Conservation (phyloP, 441 rosid genomes). For the Jatropha podagrica region DNA sequence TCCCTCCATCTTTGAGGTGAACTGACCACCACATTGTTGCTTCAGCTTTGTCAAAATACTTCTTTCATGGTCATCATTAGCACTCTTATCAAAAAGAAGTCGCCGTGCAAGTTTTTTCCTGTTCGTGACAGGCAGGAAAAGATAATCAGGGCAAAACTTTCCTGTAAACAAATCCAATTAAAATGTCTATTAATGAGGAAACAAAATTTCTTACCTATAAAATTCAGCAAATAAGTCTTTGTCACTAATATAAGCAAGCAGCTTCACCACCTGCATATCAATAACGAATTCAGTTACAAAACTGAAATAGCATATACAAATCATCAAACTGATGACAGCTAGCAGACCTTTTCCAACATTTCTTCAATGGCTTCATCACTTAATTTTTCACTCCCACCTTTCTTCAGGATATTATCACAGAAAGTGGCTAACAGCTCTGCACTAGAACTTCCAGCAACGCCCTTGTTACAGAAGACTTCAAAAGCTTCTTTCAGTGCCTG, state of each 20-base stretch:
- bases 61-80: constrained; percentile 94
- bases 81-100: constrained; percentile 92
- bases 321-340: background rate
- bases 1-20: constrained; percentile 99
- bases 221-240: constrained; percentile 95
- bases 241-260: constrained; percentile 86
- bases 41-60: constrained; percentile 91
- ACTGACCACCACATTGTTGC: constrained; percentile 97
- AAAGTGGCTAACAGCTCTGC: constrained; percentile 92
- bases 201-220: constrained; percentile 47
- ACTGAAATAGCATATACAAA: background rate
- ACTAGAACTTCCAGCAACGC: constrained; percentile 90
- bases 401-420: constrained; percentile 91
- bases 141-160: background rate
- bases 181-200: background rate
- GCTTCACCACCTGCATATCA: constrained; percentile 67
- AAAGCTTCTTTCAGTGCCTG: constrained; percentile 97
- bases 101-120: constrained; percentile 94
- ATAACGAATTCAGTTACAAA: constrained; percentile 7
- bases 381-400: constrained; percentile 94
- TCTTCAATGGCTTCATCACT: constrained; percentile 97
- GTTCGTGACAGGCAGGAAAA: constrained; percentile 19
- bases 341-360: constrained; percentile 83
- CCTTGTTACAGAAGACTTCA: constrained; percentile 91
- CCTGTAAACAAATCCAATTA: background rate